A percentile compares a stretch with the other conserved stretches of the same genome.
Conservation (phyloP, 2,329 filamentous ascomycete genomes). For the Cephalotrichum gorgonifer region DNA sequence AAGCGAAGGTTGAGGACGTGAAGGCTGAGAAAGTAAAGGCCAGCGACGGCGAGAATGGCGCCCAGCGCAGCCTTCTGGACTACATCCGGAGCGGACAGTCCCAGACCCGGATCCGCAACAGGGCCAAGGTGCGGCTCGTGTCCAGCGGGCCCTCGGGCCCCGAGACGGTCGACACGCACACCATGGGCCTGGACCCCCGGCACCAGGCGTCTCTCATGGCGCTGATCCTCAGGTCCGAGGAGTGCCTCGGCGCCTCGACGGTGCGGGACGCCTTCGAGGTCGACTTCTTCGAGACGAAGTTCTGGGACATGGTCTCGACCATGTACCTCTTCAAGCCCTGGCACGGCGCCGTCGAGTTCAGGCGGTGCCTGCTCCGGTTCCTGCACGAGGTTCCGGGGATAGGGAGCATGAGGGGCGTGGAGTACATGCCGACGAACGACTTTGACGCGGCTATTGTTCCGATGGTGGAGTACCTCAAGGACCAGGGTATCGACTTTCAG, state of each 20-base stretch:
- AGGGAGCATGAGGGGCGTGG: constrained; percentile 18
- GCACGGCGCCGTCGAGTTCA: constrained; percentile 24
- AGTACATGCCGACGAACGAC: constrained; percentile 18
- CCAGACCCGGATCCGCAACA: background rate
- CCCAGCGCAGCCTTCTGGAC: constrained; percentile 4
- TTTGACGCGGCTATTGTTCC: constrained; percentile 23
- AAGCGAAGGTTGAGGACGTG: background rate
- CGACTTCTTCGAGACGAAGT: constrained; percentile 23
- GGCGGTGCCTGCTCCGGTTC: constrained; percentile 22
- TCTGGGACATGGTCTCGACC: constrained; percentile 24
- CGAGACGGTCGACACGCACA: constrained; percentile 3
- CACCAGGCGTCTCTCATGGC: constrained; percentile 15
- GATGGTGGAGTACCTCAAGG: constrained; percentile 17
- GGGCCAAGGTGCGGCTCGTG: constrained; percentile 5
- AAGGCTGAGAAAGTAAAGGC: background rate
- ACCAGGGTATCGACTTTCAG: constrained; percentile 18
- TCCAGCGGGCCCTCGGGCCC: background rate
- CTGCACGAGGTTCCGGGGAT: constrained; percentile 19
- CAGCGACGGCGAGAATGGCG: background rate
- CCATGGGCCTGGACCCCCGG: constrained; percentile 6
- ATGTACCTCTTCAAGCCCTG: constrained; percentile 24
- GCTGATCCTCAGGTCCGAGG: constrained; percentile 17
- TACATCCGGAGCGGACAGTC: constrained; percentile 5
- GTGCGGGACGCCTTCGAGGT: constrained; percentile 10
- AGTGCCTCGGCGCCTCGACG: constrained; percentile 18